These are phyloP conservation scores for Ogataea paraovalis DNA, from an alignment of 805 yeast species.

Conservation along the genomic window DNA sequence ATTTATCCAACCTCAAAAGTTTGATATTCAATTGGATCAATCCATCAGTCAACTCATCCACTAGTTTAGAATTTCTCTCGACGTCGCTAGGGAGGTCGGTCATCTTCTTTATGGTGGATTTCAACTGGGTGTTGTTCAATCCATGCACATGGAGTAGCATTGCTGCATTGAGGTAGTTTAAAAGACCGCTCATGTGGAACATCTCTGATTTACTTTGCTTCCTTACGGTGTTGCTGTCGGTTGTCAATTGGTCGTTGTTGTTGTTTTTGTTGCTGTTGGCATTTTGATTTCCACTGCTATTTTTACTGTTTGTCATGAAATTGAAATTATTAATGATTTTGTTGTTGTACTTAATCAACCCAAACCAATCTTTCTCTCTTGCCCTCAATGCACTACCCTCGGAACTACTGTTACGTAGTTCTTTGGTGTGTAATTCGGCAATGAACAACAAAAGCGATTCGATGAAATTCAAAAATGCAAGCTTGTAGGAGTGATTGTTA, in stretches of 20 bases:
- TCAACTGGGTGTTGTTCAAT: neutral
- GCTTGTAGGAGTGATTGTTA: constrained; percentile 9
- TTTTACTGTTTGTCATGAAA: neutral
- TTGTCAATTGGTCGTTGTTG: neutral
- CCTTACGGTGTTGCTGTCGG: neutral
- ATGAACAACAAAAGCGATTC: constrained; percentile 26
- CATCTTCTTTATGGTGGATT: neutral
- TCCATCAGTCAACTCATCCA: neutral
- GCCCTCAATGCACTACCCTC: neutral
- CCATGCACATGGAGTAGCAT: neutral
- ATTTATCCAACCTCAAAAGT: constrained; percentile 12
- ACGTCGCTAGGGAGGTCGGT: neutral
- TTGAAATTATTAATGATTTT: constrained; percentile 23
- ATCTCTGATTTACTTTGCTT: neutral
- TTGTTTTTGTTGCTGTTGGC: neutral
- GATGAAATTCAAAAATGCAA: constrained; percentile 19
- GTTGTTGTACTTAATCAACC: constrained; percentile 12
- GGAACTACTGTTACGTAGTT: constrained; percentile 1
- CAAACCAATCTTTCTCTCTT: constrained; percentile 19
- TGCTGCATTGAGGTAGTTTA: neutral
- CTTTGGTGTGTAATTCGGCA: constrained; percentile 22
- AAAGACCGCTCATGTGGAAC: neutral
- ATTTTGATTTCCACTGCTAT: neutral
- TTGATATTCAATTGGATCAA: constrained; percentile 9
- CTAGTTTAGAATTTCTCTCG: constrained; percentile 1